phyloP scores from a whole-genome alignment of 345 rosid genomes.

The Carallia brachiata region DNA sequence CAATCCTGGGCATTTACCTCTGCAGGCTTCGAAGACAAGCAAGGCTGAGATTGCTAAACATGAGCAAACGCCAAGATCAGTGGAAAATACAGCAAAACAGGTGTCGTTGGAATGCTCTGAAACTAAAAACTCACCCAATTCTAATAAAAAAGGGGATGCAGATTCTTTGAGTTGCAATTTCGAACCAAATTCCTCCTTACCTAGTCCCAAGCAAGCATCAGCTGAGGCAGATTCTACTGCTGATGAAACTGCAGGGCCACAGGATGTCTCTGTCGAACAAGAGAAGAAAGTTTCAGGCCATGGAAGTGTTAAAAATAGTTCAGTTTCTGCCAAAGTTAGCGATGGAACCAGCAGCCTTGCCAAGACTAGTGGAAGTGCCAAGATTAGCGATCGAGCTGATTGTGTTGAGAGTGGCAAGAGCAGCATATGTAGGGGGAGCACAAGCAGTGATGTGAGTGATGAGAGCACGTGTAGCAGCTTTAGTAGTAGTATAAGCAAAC shows the following conservation, averaged over 20 bases:
- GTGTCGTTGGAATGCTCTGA: slow-evolving; percentile 34
- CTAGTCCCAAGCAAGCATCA: slow-evolving; percentile 38
- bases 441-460: slow-evolving; percentile 84
- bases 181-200: slow-evolving; percentile 40
- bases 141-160: slow-evolving; percentile 39
- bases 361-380: slow-evolving; percentile 74
- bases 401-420: slow-evolving; percentile 84
- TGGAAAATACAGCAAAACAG: slow-evolving; percentile 32
- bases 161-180: slow-evolving; percentile 31
- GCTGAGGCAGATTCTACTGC: slow-evolving; percentile 37
- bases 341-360: slow-evolving; percentile 69
- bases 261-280: slow-evolving; percentile 45
- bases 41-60: slow-evolving; percentile 32
- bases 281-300: slow-evolving; percentile 61
- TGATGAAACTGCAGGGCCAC: slow-evolving; percentile 44
- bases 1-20: slow-evolving; percentile 33
- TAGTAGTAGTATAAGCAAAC: slow-evolving; percentile 76
- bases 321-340: slow-evolving; percentile 76
- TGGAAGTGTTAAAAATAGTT: slow-evolving; percentile 71
- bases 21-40: slow-evolving; percentile 35
- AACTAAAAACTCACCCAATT: slow-evolving; percentile 36
- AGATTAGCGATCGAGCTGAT: slow-evolving; percentile 73
- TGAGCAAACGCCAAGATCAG: slow-evolving; percentile 28
- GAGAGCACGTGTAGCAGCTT: slow-evolving; percentile 94
- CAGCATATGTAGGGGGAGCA: slow-evolving; percentile 87